Evolutionary conservation across 345 rosid genomes (phyloP).

Genomic region (Heritiera fomes): DNA sequence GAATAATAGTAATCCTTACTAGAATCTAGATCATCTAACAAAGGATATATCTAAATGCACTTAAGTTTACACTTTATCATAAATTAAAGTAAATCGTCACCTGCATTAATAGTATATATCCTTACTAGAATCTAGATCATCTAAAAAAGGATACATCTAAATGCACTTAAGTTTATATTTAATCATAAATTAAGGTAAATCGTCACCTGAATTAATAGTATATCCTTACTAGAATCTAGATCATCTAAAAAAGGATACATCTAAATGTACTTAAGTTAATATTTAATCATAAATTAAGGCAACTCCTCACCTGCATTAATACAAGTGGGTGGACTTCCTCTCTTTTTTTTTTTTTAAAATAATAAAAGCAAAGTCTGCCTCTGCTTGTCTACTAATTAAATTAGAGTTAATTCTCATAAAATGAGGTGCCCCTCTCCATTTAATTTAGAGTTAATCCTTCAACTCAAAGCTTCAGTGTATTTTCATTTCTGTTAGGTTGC

Average conservation of each 20-base stretch:
- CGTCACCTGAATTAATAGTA: background rate
- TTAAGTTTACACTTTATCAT: too few relatives aligned
- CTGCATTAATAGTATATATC: background rate
- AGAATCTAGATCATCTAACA: too few relatives aligned
- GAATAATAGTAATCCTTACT: too few relatives aligned
- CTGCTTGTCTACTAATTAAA: background rate
- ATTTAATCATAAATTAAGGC: too few relatives aligned
- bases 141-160: background rate
- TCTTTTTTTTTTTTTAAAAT: background rate
- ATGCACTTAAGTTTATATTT: too few relatives aligned
- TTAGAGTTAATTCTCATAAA: background rate
- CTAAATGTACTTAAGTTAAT: background rate
- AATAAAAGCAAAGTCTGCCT: background rate
- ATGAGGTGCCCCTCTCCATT: background rate
- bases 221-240: too few relatives aligned
- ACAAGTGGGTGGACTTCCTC: background rate
- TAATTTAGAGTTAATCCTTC: background rate
- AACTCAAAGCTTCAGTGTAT: background rate
- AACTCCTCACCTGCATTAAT: background rate
- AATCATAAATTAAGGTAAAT: too few relatives aligned
- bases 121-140: too few relatives aligned
- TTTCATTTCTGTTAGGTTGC: background rate
- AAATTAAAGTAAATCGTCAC: background rate
- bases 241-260: too few relatives aligned
- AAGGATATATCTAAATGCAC: background rate